Evolutionary conservation across 495 filamentous ascomycete genomes (phyloP), one percentile per base, ranked within the genome.

Genomic region (Daldinia childiae): DNA sequence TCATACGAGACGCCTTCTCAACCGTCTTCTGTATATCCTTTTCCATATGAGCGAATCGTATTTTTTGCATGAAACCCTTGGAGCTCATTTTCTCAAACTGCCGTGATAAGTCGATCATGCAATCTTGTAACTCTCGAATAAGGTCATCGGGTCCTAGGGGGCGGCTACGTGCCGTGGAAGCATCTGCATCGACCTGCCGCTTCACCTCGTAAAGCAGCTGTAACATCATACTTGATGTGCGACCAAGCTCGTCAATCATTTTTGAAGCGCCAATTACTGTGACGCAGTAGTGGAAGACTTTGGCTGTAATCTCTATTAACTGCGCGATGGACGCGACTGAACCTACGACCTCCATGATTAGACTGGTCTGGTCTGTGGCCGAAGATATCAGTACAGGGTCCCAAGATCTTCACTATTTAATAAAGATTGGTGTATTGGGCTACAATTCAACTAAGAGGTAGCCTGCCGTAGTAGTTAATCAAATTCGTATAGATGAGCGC

Each of bases 1-100:
- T 72, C 69, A 67, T 67, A 14, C 69, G 69, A 3, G 64, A 43
- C 21, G 69, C 64, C 58, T 62, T 66, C 3, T 70, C 58, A 21
- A 74, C 70, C 14, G 67, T 66, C 50, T 60, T 70, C 19, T 63
- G 52, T 38, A 74, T 64, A 30, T 74, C 71, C 62, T 74, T 74
- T n/a, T 74, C 67, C 61, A 66, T 67, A 21, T 59, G 59, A 21
- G 58, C 58, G 14, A 67, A 72, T 0, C 64, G 63, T 54, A 69
- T 6, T 30, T 60, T 70, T 39, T 64, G 48, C 26, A 59, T 30
- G 24, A 69, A 38, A 7, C 62, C 59, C 34, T 66, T 66, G 4
- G 66, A 43, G 2, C 57, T 55, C 17, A 58, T 32, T 48, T 70
- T 74, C n/a, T 63, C 71, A 39, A 72, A 72, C 41, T 64, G 58